These are phyloP conservation scores for Neophaeococcomyces aloes DNA, from an alignment of 2,329 filamentous ascomycete species.

Conservation along the genomic window DNA sequence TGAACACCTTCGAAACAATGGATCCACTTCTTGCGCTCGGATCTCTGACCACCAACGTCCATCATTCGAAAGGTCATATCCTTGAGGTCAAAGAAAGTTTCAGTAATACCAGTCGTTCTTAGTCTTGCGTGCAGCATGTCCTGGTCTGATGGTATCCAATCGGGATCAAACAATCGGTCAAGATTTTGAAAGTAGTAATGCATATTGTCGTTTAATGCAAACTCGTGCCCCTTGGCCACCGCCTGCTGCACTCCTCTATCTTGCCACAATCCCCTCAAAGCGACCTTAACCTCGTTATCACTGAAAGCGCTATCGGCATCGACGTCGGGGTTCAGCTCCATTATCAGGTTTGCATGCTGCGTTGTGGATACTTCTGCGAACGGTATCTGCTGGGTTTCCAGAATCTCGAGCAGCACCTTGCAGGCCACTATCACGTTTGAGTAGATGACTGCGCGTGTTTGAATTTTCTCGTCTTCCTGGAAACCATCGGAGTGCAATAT, in stretches of 20 bases:
- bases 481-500: constrained; percentile 93
- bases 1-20: constrained; percentile 94
- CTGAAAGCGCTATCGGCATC: constrained; percentile 72
- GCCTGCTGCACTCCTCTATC: constrained; percentile 75
- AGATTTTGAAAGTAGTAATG: constrained; percentile 78
- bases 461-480: constrained; percentile 75
- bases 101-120: constrained; percentile 88
- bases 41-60: constrained; percentile 83
- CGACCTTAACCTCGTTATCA: constrained; percentile 48
- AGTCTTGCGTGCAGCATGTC: constrained; percentile 84
- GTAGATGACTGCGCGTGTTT: constrained; percentile 93
- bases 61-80: constrained; percentile 95
- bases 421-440: constrained; percentile 89
- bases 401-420: constrained; percentile 79
- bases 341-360: constrained; percentile 67
- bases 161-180: constrained; percentile 62
- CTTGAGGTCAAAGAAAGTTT: constrained; percentile 85
- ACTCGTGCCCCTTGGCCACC: constrained; percentile 92
- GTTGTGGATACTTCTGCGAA: constrained; percentile 72
- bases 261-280: constrained; percentile 74
- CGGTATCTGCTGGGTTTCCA: constrained; percentile 70
- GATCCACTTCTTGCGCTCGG: constrained; percentile 95
- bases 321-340: constrained; percentile 66
- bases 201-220: constrained; percentile 89
- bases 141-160: constrained; percentile 85